Percentiles rank a stretch among this genome's conserved stretches.
These are phyloP conservation scores for Botrytis cinerea DNA, from an alignment of 2,329 filamentous ascomycete genomes.

Conservation along the genomic window DNA sequence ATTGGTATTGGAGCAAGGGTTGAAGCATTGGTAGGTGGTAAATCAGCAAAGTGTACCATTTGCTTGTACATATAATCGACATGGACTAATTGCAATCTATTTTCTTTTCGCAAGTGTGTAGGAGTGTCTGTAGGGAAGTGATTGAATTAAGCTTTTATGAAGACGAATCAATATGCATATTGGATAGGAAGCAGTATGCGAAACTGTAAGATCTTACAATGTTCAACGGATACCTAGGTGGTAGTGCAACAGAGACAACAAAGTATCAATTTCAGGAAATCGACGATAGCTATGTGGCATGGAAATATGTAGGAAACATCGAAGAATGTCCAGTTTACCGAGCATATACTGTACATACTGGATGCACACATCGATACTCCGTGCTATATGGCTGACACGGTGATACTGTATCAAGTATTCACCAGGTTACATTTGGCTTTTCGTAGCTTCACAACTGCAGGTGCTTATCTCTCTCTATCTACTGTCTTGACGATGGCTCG, in stretches of 20 bases:
- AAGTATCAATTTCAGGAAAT: background rate
- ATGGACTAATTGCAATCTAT: background rate
- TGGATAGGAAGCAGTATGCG: background rate
- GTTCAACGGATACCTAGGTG: background rate
- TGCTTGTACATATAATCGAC: background rate
- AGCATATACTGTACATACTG: too few relatives aligned
- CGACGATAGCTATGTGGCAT: background rate
- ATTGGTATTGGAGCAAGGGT: background rate
- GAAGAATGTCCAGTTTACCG: background rate
- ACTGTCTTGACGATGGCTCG: background rate
- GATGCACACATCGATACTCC: background rate
- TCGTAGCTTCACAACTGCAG: background rate
- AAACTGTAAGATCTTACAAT: background rate
- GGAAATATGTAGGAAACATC: background rate
- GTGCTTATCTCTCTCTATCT: background rate
- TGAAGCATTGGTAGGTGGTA: background rate
- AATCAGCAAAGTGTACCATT: background rate
- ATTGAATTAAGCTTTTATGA: background rate
- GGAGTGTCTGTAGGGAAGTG: background rate
- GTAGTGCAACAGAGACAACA: background rate
- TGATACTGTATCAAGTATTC: background rate
- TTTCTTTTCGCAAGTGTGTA: background rate
- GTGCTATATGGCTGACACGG: background rate
- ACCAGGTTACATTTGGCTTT: background rate
- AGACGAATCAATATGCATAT: background rate